These are phyloP conservation scores for Hypoxylon fragiforme DNA, from an alignment of 495 filamentous ascomycete genomes.

Conservation along the genomic window DNA sequence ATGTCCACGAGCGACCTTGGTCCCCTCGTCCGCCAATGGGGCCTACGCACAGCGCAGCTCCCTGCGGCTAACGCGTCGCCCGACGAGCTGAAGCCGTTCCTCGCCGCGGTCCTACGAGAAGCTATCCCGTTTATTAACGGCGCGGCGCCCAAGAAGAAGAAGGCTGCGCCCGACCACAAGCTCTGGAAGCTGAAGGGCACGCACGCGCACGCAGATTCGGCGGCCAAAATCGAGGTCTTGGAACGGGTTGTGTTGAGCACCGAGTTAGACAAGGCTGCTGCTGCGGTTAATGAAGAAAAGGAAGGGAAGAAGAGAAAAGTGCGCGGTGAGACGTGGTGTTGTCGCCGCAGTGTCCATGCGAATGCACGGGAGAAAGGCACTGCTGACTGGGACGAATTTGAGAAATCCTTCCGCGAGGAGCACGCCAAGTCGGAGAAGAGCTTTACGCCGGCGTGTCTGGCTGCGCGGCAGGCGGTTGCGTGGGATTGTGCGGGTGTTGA, in stretches of 20 bases:
- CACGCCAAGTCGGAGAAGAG: slow-evolving; percentile 70
- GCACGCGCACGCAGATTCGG: slow-evolving; percentile 52
- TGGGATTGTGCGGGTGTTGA: slow-evolving; percentile 55
- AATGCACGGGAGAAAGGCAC: slow-evolving; percentile 58
- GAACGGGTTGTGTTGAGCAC: slow-evolving; percentile 45
- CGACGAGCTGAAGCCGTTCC: slow-evolving; percentile 43
- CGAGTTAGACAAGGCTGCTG: slow-evolving; percentile 38
- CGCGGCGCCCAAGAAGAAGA: slow-evolving; percentile 40
- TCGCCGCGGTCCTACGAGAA: slow-evolving; percentile 54
- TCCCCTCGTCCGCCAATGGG: slow-evolving; percentile 48
- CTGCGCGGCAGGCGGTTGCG: slow-evolving; percentile 52
- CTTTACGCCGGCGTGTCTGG: slow-evolving; percentile 72
- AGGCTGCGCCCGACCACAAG: slow-evolving; percentile 41
- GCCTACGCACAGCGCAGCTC: slow-evolving; percentile 44
- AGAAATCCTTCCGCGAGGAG: slow-evolving; percentile 56
- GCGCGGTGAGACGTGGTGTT: slow-evolving; percentile 67
- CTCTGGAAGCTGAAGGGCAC: slow-evolving; percentile 48
- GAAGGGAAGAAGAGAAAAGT: slow-evolving; percentile 13
- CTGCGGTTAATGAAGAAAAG: neutral
- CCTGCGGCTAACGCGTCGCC: slow-evolving; percentile 35
- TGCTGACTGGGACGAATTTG: slow-evolving; percentile 69
- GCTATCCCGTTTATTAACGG: slow-evolving; percentile 59
- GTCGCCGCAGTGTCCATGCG: slow-evolving; percentile 64
- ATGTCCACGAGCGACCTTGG: slow-evolving; percentile 22
- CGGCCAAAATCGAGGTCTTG: slow-evolving; percentile 50